Base-by-base conservation (phyloP, 495 filamentous ascomycete species). In the Haplographium delicatum region DNA sequence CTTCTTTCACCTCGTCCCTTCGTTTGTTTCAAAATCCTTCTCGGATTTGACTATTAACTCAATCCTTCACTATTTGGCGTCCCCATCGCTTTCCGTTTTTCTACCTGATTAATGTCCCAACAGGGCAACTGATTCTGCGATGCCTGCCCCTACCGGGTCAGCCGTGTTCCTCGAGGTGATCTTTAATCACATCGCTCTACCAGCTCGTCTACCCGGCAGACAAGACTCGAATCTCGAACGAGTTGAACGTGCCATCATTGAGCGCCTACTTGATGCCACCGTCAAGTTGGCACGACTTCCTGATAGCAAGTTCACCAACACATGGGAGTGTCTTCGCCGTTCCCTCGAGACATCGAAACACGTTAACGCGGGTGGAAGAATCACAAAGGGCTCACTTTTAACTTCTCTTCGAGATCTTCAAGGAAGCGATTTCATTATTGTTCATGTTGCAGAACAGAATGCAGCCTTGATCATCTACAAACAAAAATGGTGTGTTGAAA, bases 381-480 rank as follows among this genome's bases (percentile, higher is more conserved):
- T 79, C 15, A 67, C 75, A 20, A 68, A 63, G 50, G 53, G 47
- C 4, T 58, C 57, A 1, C 31, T 79, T 5, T 13, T 70, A n/a
- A 18, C 53, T 15, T 62, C 62, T n/a, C 59, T 79, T 7, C 16
- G 51, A 1, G 38, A 50, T 0, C 56, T 79, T 4, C 40, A 68
- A 11, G 45, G 49, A 1, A 45, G 61, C 13, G 50, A 59, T 35
- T 50, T 63, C 13, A 53, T 82, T 13, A 69, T 78, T 13, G 35
- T 81, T 5, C 60, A 78, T 58, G 56, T 84, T 18, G 50, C 58
- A 3, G 66, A 71, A 38, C 80, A 83, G 52, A 84, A 83, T 68
- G 75, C 80, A 2, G 77, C 67, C 9, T 44, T 82, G 10, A 54
- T 82, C 4, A 63, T 84, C 24, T 68, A n/a, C n/a, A n/a, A n/a